Base-by-base conservation (phyloP, 2,329 filamentous ascomycete genomes). In the Paraphoma chrysanthemicola region DNA sequence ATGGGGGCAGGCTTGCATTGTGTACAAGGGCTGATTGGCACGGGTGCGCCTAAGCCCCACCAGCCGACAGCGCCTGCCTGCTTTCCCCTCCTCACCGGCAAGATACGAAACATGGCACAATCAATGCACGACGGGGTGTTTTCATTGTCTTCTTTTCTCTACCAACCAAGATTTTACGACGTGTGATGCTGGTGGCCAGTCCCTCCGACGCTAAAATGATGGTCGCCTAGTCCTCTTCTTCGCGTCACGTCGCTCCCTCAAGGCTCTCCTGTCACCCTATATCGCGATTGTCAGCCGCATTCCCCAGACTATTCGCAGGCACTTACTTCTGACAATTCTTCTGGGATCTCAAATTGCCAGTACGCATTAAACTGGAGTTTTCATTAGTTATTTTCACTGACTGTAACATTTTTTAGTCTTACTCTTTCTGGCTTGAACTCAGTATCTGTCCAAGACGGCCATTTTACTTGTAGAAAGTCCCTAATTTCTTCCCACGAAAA, bases 401-500 rank as follows among this genome's bases (percentile, higher is more conserved):
- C 62, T 64, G 18, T 4, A n/a, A 6, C 4, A n/a, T 4, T 10
- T 45, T 4, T 10, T 45, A 9, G 17, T 59, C 38, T 11, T 51
- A 59, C 56, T 18, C 46, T 31, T 4, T 17, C 43, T 10, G 45
- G 44, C 12, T 66, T 66, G 45, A 62, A 64, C 5, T 23, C 23
- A 5, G 23, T 5, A 7, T 56, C 44, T 6, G 48, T 50, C 60
- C 60, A 66, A 1, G 43, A 10, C 4, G 58, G 56, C 55, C 53
- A 66, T 38, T 54, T 62, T 3, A 6, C 11, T 18, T 49, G 54
- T n/a, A 66, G 38, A 29, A 23, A 66, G 4, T 48, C 56, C 39
- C 64, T 55, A n/a, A 64, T 64, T 23, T 63, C 52, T n/a, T 41
- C 12, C 63, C 63, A 64, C 12, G 55, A 33, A 23, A 66, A 62